These are phyloP conservation scores for Irpex rosettiformis DNA, from an alignment of 1,284 basidiomycete species.

Conservation along the genomic window DNA sequence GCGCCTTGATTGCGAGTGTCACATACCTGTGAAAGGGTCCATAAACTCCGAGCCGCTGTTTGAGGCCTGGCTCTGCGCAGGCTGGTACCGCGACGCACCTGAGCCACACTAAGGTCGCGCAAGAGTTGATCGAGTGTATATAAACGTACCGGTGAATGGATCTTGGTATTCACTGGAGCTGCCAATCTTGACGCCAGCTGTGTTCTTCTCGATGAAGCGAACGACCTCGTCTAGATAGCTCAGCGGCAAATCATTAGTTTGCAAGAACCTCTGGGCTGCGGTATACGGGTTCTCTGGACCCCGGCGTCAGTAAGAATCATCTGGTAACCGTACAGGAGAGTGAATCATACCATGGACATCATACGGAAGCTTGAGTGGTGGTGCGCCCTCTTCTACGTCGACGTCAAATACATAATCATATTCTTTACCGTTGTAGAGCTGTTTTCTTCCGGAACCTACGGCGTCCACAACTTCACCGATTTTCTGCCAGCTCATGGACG, in stretches of 20 bases:
- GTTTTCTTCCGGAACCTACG: conserved; percentile 83
- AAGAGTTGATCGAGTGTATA: conserved; percentile 2
- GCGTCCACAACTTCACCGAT: conserved; percentile 96
- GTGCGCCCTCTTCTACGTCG: conserved; percentile 90
- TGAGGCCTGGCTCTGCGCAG: conserved; percentile 28
- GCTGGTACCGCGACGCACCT: conserved; percentile 63
- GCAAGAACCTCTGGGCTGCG: conserved; percentile 89
- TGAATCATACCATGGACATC: conserved; percentile 71
- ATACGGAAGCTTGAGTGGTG: conserved; percentile 93
- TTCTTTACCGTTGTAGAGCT: conserved; percentile 88
- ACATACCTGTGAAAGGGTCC: conserved; percentile 36
- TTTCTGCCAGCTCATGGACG: conserved; percentile 78
- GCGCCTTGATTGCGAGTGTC: not conserved
- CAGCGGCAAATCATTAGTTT: conserved; percentile 79
- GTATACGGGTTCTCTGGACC: conserved; percentile 84
- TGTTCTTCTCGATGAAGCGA: conserved; percentile 92
- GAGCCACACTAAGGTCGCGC: conserved; percentile 5
- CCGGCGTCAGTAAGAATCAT: conserved; percentile 4
- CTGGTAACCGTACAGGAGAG: not conserved
- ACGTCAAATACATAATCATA: conserved; percentile 99
- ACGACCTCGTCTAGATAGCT: conserved; percentile 91
- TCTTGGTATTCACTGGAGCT: conserved; percentile 70
- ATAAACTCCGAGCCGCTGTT: conserved; percentile 28
- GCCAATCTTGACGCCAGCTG: conserved; percentile 65
- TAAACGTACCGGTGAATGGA: conserved; percentile 81